phyloP scores from a whole-genome alignment of 73 alveolate genomes.

The Paramecium primaurelia region DNA sequence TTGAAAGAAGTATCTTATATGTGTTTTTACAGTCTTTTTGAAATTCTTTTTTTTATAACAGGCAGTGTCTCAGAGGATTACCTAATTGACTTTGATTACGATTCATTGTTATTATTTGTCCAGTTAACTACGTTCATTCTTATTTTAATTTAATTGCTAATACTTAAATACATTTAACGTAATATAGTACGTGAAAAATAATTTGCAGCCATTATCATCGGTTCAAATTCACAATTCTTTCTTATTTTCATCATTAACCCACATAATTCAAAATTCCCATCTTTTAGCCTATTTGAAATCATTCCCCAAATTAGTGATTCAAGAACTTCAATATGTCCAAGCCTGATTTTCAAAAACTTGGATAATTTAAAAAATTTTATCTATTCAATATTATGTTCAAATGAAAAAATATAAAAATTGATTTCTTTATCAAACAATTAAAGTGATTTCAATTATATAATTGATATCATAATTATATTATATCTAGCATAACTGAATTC shows the following conservation, averaged over 20 bases:
- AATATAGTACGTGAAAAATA: background rate
- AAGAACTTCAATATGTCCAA: background rate
- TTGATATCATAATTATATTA: too few relatives aligned
- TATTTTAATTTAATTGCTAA: background rate
- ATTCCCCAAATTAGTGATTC: background rate
- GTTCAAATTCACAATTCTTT: background rate
- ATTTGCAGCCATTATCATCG: conserved; percentile 31
- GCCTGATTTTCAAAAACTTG: background rate
- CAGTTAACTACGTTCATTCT: background rate
- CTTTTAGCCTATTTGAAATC: background rate
- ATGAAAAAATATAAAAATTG: background rate
- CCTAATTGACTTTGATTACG: background rate
- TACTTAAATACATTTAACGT: background rate
- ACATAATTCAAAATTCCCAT: background rate
- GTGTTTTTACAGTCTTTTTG: background rate
- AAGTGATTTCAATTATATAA: background rate
- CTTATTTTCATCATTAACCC: background rate
- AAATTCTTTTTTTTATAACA: background rate
- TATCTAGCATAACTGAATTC: too few relatives aligned
- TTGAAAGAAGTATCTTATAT: conserved; percentile 2
- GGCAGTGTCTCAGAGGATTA: background rate
- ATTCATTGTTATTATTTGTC: background rate
- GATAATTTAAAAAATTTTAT: background rate
- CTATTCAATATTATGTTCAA: background rate
- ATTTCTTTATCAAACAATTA: background rate